Percentiles rank a stretch among this genome's conserved stretches.
Evolutionary conservation across 306 rosid species (phyloP).

Genomic region (Citrullus amarus): DNA sequence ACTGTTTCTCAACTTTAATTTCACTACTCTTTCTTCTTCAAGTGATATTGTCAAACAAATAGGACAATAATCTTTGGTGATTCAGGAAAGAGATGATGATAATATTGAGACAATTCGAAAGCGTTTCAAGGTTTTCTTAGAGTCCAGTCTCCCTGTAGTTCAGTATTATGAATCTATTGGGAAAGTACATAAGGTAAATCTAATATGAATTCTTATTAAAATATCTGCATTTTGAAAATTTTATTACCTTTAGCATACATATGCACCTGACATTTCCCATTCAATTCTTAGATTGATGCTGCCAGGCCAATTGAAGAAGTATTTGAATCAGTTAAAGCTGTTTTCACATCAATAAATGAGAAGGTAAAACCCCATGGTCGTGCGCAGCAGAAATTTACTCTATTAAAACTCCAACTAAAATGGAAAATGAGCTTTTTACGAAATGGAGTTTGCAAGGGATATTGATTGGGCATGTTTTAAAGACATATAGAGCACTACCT

Average conservation of each 20-base stretch:
- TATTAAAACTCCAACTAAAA: slow-evolving; percentile 5
- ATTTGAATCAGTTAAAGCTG: slow-evolving; percentile 60
- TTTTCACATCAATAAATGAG: slow-evolving; percentile 61
- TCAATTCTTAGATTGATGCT: slow-evolving; percentile 61
- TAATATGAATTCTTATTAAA: neutral
- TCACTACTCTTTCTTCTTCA: neutral
- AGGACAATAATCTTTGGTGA: neutral
- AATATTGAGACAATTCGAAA: slow-evolving; percentile 88
- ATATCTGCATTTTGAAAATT: neutral
- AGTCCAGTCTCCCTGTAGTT: slow-evolving; percentile 81
- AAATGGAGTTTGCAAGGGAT: slow-evolving; percentile 2
- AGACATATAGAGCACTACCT: neutral
- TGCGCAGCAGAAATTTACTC: slow-evolving; percentile 6
- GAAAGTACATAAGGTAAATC: slow-evolving; percentile 68
- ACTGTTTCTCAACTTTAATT: slow-evolving; percentile 1
- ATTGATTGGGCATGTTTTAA: neutral
- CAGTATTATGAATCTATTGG: slow-evolving; percentile 57
- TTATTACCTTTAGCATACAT: neutral
- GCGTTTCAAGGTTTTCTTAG: slow-evolving; percentile 80
- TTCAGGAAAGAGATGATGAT: slow-evolving; percentile 92
- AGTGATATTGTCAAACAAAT: neutral
- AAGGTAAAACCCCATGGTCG: slow-evolving; percentile 52
- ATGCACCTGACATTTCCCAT: slow-evolving; percentile 3
- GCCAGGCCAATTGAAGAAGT: slow-evolving; percentile 76
- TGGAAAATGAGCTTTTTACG: slow-evolving; percentile 9